Evolutionary conservation across 116 monocot species (phyloP).

Genomic region (Cymodocea nodosa): DNA sequence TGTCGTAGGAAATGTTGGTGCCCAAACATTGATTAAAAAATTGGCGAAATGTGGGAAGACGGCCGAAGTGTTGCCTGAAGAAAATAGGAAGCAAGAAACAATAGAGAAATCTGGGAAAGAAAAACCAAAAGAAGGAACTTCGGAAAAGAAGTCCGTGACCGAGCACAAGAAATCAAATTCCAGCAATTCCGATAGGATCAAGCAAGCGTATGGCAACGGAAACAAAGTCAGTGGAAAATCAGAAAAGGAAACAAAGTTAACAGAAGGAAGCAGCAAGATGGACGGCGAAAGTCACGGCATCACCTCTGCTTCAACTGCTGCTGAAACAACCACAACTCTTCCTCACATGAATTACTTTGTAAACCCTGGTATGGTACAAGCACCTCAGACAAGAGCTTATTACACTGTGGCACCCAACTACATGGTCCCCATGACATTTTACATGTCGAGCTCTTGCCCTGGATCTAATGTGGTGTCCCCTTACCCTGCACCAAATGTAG

Average conservation of each 20-base stretch:
- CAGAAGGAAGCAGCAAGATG: background rate
- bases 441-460: conserved; percentile 8
- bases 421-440: conserved; percentile 11
- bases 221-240: background rate
- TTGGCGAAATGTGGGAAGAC: conserved; percentile 52
- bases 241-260: background rate
- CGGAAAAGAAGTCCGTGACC: background rate
- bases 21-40: conserved; percentile 37
- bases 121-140: conserved; percentile 5
- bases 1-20: conserved; percentile 45
- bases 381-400: conserved; percentile 6
- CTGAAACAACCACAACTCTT: background rate
- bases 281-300: background rate
- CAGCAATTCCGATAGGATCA: conserved; percentile 10
- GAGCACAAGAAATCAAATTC: background rate
- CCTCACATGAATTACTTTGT: conserved; percentile 17
- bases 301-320: background rate
- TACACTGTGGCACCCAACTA: conserved; percentile 19
- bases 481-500: conserved; percentile 4
- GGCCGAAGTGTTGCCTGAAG: conserved; percentile 27
- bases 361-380: conserved; percentile 8
- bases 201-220: conserved; percentile 4
- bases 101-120: conserved; percentile 12
- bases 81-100: conserved; percentile 8
- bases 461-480: background rate